Percentiles rank a stretch among this genome's conserved stretches.
phyloP scores from a whole-genome alignment of 2,329 filamentous ascomycete genomes.

The Camillea tinctor region DNA sequence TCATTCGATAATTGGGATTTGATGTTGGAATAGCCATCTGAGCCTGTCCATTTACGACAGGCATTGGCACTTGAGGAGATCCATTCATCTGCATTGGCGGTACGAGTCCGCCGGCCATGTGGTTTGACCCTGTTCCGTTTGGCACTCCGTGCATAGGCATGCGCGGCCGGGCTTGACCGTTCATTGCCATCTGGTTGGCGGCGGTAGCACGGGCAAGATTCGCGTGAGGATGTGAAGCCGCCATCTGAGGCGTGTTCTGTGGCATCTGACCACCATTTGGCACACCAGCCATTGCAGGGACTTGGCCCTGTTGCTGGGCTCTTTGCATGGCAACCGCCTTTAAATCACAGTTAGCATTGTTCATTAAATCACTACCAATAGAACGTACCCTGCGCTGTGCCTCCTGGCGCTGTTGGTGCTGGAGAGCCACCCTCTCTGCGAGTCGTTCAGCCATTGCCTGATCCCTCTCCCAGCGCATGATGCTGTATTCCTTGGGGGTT shows the following conservation, averaged over 20 bases:
- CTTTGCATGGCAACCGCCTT: conserved; percentile 44
- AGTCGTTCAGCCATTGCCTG: conserved; percentile 62
- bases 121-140: conserved; percentile 49
- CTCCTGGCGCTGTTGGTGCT: conserved; percentile 55
- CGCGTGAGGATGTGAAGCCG: conserved; percentile 32
- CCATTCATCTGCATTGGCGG: conserved; percentile 61
- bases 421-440: conserved; percentile 57
- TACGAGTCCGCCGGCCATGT: conserved; percentile 49
- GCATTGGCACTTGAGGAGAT: conserved; percentile 69
- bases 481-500: conserved; percentile 88
- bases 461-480: conserved; percentile 84
- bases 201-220: conserved; percentile 42
- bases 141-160: conserved; percentile 54
- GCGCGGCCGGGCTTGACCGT: conserved; percentile 48
- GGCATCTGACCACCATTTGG: conserved; percentile 36
- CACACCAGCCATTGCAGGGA: conserved; percentile 45
- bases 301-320: conserved; percentile 44
- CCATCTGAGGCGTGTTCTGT: conserved; percentile 37
- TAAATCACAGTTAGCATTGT: conserved; percentile 27
- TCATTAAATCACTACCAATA: conserved; percentile 16
- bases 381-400: conserved; percentile 53
- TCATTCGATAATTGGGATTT: conserved; percentile 52
- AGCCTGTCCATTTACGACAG: conserved; percentile 56
- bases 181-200: conserved; percentile 44
- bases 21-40: conserved; percentile 55